Base-by-base conservation (phyloP, 306 rosid genomes). In the Cercis canadensis region DNA sequence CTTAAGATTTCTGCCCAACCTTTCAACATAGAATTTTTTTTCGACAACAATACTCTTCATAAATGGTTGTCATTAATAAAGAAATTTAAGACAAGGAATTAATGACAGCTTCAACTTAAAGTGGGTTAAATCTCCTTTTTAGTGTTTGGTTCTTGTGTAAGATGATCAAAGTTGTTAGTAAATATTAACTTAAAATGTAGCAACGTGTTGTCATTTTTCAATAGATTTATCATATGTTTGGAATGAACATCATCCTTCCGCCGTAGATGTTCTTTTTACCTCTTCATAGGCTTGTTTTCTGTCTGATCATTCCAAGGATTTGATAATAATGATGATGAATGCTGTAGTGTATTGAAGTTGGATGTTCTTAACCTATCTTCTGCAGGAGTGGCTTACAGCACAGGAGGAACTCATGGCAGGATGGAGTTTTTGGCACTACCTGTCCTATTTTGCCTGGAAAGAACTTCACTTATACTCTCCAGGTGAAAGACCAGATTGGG, bases 381-480 rank as follows among this genome's bases (percentile, higher is more conserved):
- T 56, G 65, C 79, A 89, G 89, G 96, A 72, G 86, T 50, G 96
- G 92, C 0, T 47, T 86, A 68, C 92, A 89, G 72, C 86, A 89
- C 44, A 82, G 92, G 54, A 84, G 83, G 66, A 89, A 84, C 78
- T 86, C 92, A 53, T 89, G 92, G 96, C 88, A 79, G 49, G 92
- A 89, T 65, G 92, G 89, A 47, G 76, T 84, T 12, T 18, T n/a
- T 24, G 96, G 96, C 45, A 84, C 96, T 24, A 89, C 44, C 69
- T 86, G 96, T 80, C 87, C 96, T 17, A 86, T 89, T 54, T 80
- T 80, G 54, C 88, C 88, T 0, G 60, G 90, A 24, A 84, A 67
- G 74, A 89, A 80, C 76, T 89, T 81, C 92, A 82, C 96, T 63
- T 86, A 84, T 61, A 36, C 34, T 63, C 63, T 88, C 39, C 86